A percentile compares a stretch with the other conserved stretches of the same genome.
phyloP scores from a whole-genome alignment of 164 flowering plant species.

The Piper longum region DNA sequence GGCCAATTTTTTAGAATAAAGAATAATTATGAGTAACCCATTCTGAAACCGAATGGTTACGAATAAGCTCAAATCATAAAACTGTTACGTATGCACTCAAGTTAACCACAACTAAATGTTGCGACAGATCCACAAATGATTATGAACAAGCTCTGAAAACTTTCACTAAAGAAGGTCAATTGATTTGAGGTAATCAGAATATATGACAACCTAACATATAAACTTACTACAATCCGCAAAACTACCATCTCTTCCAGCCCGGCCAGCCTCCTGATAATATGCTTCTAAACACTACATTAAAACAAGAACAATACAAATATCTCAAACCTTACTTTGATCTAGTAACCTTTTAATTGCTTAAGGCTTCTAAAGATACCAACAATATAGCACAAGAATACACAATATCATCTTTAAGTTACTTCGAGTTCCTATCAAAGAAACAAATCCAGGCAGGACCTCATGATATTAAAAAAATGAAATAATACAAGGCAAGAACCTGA shows the following conservation, averaged over 20 bases:
- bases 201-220: neutral
- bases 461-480: neutral
- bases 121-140: too few species aligned
- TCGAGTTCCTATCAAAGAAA: neutral
- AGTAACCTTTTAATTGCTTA: too few species aligned
- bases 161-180: neutral
- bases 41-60: too few species aligned
- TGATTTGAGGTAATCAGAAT: neutral
- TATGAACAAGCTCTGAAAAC: neutral
- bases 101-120: too few species aligned
- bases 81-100: too few species aligned
- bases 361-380: too few species aligned
- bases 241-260: slow-evolving; percentile 96
- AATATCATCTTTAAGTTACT: neutral
- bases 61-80: too few species aligned
- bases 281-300: slow-evolving; percentile 71
- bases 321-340: too few species aligned
- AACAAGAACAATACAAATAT: too few species aligned
- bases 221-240: slow-evolving; percentile 74
- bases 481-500: slow-evolving; percentile 33
- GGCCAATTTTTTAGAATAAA: too few species aligned
- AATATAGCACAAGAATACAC: too few species aligned
- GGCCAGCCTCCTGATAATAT: slow-evolving; percentile 96
- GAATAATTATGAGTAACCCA: too few species aligned
- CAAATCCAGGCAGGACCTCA: neutral